phyloP scores from a whole-genome alignment of 2,329 filamentous ascomycete species.

The Passalora sequoiae region DNA sequence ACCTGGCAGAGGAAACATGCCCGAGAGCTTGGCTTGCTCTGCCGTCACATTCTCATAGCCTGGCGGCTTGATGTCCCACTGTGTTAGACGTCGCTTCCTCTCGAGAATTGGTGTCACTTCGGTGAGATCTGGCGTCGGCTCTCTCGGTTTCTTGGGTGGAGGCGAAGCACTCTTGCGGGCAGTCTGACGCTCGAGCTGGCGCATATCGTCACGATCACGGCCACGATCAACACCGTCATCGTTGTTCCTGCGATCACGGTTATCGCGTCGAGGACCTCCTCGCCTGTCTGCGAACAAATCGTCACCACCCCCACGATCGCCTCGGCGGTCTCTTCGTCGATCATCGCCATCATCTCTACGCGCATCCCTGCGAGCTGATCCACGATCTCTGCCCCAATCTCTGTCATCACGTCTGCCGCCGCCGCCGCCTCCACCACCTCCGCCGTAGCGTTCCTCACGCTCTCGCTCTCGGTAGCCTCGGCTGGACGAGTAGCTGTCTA shows the following conservation, averaged over 20 bases:
- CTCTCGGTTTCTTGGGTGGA: constrained; percentile 81
- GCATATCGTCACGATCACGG: constrained; percentile 34
- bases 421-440: constrained; percentile 36
- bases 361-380: constrained; percentile 60
- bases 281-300: constrained; percentile 29
- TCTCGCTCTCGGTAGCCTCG: constrained; percentile 89
- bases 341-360: constrained; percentile 55
- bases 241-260: constrained; percentile 23
- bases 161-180: constrained; percentile 69
- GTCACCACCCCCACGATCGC: constrained; percentile 36
- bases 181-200: constrained; percentile 31
- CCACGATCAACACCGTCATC: constrained; percentile 32
- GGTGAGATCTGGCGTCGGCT: constrained; percentile 92
- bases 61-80: constrained; percentile 99
- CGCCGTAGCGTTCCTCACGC: constrained; percentile 84
- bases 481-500: constrained; percentile 87
- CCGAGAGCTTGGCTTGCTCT: constrained; percentile 95
- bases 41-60: constrained; percentile 98
- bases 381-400: constrained; percentile 67
- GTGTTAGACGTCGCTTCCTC: constrained; percentile 86
- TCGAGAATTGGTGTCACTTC: constrained; percentile 75
- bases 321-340: constrained; percentile 45
- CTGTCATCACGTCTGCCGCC: constrained; percentile 37
- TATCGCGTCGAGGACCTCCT: constrained; percentile 39
- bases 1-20: constrained; percentile 97